phyloP scores from a whole-genome alignment of 2,329 filamentous ascomycete species.

The Penicillium sclerotiorum region DNA sequence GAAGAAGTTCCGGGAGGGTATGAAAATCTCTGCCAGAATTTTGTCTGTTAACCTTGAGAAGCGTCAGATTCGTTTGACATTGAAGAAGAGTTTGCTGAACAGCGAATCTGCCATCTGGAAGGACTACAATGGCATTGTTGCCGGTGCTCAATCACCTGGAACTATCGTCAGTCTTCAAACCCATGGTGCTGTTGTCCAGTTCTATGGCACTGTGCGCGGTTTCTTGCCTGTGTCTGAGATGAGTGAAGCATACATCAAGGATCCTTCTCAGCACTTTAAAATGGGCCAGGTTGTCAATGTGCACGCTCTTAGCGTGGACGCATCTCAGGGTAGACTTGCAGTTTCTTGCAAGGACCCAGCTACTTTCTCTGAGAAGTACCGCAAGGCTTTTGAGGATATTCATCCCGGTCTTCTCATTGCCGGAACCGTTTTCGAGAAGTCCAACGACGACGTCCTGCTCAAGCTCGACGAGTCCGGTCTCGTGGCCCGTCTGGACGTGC shows the following conservation, averaged over 20 bases:
- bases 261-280: slow-evolving; percentile 86
- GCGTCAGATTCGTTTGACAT: slow-evolving; percentile 78
- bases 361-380: slow-evolving; percentile 76
- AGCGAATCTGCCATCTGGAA: slow-evolving; percentile 80
- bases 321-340: slow-evolving; percentile 70
- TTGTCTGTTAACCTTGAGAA: slow-evolving; percentile 76
- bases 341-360: slow-evolving; percentile 93
- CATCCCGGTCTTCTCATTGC: slow-evolving; percentile 73
- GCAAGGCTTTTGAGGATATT: slow-evolving; percentile 70
- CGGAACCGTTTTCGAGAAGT: slow-evolving; percentile 80
- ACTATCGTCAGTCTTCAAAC: slow-evolving; percentile 81
- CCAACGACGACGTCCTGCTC: slow-evolving; percentile 72
- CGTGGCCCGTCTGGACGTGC: slow-evolving; percentile 74
- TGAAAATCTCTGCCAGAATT: slow-evolving; percentile 81
- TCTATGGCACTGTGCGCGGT: slow-evolving; percentile 80
- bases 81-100: slow-evolving; percentile 95
- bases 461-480: slow-evolving; percentile 74
- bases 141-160: slow-evolving; percentile 78
- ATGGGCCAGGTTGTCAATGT: slow-evolving; percentile 89
- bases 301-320: slow-evolving; percentile 79
- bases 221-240: slow-evolving; percentile 95
- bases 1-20: slow-evolving; percentile 89
- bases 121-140: slow-evolving; percentile 70
- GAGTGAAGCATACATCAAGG: slow-evolving; percentile 94
- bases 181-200: slow-evolving; percentile 85